Base-by-base conservation (phyloP, 192 early-diverging fungal species). In the Oehlia diaphana region DNA sequence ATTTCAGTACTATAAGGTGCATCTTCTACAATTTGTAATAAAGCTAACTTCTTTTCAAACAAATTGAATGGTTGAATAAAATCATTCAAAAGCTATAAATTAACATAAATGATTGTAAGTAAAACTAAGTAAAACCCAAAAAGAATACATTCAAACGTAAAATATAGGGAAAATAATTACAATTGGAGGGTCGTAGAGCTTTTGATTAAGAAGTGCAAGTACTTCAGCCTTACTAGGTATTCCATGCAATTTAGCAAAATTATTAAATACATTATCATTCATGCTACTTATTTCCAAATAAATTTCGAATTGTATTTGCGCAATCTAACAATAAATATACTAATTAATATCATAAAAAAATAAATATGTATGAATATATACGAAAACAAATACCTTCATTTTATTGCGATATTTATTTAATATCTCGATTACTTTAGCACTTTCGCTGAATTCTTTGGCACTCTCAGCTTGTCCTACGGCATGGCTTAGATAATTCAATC, bases 221-320 rank as follows among this genome's bases (percentile, higher is more conserved):
- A 53, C 10, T 14, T 47, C n/a, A n/a, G 9, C 5, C 28, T 53
- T 72, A 33, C 23, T n/a, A 2, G 71, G 71, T 21, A 50, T 72
- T 6, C 71, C 47, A 13, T 23, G 23, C 8, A 26, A 33, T 4
- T 21, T 37, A 2, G 26, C 47, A n/a, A 50, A 21, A 13, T 50
- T 50, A 28, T 31, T 72, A 31, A 47, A 72, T 8, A 28, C 47
- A 4, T 3, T 23, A 26, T 72, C 47, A 16, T 26, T 12, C 21
- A 72, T 72, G 5, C 10, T 31, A 50, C 44, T n/a, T 72, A 72
- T 53, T 14, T n/a, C 71, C 1, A 12, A 2, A 50, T 31, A 53
- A 50, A 72, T 72, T 23, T 72, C 71, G 13, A 50, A 72, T 72
- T 72, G 71, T 50, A 72, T 72, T 72, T 72, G 42, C 1, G 71